Evolutionary conservation across 257 asterid species (phyloP).

Genomic region (Solanum medicagineum): DNA sequence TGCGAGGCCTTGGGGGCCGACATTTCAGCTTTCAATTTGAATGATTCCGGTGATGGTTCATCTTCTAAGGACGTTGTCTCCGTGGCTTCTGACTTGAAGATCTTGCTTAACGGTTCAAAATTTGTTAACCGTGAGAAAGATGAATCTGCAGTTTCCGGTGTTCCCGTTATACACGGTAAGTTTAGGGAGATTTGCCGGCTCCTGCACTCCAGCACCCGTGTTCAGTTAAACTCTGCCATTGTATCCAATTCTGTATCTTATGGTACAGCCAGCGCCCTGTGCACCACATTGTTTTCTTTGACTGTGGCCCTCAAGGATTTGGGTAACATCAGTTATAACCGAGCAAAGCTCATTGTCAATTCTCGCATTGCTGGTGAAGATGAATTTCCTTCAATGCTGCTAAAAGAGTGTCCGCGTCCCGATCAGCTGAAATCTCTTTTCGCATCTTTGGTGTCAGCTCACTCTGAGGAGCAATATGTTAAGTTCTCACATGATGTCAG

Average conservation of each 20-base stretch:
- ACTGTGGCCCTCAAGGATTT: constrained; percentile 37
- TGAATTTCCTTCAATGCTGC: constrained; percentile 17
- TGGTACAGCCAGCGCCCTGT: constrained; percentile 35
- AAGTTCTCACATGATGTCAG: constrained; percentile 29
- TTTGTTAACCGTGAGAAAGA: constrained; percentile 18
- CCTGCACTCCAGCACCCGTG: constrained; percentile 55
- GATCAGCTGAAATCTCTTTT: constrained; percentile 19
- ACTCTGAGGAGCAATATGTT: constrained; percentile 25
- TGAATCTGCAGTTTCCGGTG: constrained; percentile 32
- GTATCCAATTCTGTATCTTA: not conserved
- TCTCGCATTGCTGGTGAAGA: constrained; percentile 14
- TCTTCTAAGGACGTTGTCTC: constrained; percentile 70
- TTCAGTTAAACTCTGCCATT: constrained; percentile 60
- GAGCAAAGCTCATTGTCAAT: constrained; percentile 27
- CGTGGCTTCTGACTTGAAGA: constrained; percentile 69
- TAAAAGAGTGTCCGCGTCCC: constrained; percentile 8
- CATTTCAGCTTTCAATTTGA: constrained; percentile 46
- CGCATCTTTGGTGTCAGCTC: constrained; percentile 21
- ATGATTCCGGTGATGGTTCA: constrained; percentile 92
- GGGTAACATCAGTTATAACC: constrained; percentile 41
- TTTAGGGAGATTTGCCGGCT: constrained; percentile 46
- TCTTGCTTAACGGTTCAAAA: constrained; percentile 68
- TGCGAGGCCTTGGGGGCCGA: constrained; percentile 81
- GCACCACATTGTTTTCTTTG: constrained; percentile 37
- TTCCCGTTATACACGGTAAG: constrained; percentile 57